Evolutionary conservation across 2,329 filamentous ascomycete genomes (phyloP).

Genomic region (Ceratocystis destructans): DNA sequence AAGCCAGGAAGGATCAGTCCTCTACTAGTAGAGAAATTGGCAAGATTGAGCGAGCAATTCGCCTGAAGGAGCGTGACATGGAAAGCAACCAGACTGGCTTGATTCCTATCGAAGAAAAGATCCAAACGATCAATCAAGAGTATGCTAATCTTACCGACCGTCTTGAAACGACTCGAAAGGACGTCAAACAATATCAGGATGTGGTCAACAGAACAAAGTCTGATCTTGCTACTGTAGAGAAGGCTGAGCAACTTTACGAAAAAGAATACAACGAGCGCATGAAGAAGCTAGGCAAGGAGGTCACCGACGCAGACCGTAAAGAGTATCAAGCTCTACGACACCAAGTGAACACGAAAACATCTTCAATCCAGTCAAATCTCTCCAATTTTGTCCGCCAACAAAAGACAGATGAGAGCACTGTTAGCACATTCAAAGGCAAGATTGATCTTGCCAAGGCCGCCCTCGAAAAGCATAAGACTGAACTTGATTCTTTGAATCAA

Average conservation of each 20-base stretch:
- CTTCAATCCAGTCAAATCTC: constrained; percentile 66
- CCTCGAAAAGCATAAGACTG: constrained; percentile 58
- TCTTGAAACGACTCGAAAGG: constrained; percentile 57
- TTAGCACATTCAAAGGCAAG: constrained; percentile 77
- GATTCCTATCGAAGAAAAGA: constrained; percentile 84
- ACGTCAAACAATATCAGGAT: constrained; percentile 57
- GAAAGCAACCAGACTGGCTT: constrained; percentile 76
- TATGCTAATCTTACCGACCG: constrained; percentile 54
- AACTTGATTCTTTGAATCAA: constrained; percentile 55
- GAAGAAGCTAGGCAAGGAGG: constrained; percentile 71
- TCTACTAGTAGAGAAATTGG: constrained; percentile 61
- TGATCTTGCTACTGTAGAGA: constrained; percentile 71
- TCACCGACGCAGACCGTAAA: constrained; percentile 74
- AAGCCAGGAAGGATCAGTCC: constrained; percentile 70
- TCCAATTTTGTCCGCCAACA: constrained; percentile 78
- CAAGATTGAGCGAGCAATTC: constrained; percentile 75
- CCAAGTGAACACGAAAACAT: constrained; percentile 71
- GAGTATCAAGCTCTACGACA: constrained; percentile 77
- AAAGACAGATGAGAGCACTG: constrained; percentile 82
- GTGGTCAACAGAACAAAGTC: constrained; percentile 63
- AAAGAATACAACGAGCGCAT: constrained; percentile 72
- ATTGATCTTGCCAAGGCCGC: constrained; percentile 65
- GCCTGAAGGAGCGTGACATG: constrained; percentile 70
- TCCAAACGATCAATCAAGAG: constrained; percentile 61
- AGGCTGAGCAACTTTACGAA: constrained; percentile 79